Base-by-base conservation (phyloP, 2,329 filamentous ascomycete genomes). In the Emergomyces africanus region DNA sequence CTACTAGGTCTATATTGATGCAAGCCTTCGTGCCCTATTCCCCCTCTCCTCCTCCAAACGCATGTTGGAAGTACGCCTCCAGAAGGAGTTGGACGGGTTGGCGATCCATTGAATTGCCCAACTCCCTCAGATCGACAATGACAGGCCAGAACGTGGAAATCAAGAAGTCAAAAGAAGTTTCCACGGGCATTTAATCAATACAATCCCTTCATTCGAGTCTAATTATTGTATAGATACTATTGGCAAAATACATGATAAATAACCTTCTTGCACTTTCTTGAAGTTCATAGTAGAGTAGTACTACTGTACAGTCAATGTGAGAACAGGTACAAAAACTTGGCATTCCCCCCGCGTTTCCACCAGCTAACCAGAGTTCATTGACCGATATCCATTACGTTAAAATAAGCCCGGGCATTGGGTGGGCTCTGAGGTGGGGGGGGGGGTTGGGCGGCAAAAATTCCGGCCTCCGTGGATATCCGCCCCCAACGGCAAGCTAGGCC, bases 381-480 rank as follows among this genome's bases (percentile, higher is more conserved):
- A 4, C 41, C 15, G 15, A 44, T 23, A 9, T 8, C 20, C 41
- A 23, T 44, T n/a, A 44, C 20, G 41, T n/a, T 44, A n/a, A 44
- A n/a, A 44, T 20, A 48, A 48, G 20, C 44, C 41, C 44, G 3
- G 44, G 15, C 44, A n/a, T n/a, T n/a, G n/a, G n/a, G n/a, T n/a
- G n/a, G n/a, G 18, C 33, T n/a, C 28, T 5, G 51, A 14, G 51
- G 37, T 5, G 20, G 5, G 35, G 5, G 35, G 14, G 51, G 51
- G 33, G 44, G n/a, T n/a, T 39, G 56, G 56, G 42, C 56, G 56
- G 56, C 35, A n/a, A 49, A 49, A 57, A 57, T 57, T 57, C 56
- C 56, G 44, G 56, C 56, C 56, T 57, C 44, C 56, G 56, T 37
- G 30, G 56, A 57, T 57, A 57, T 50, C 56, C 56, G 56, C 51